phyloP scores from a whole-genome alignment of 2,329 filamentous ascomycete species.

The Colletotrichum coccodes region DNA sequence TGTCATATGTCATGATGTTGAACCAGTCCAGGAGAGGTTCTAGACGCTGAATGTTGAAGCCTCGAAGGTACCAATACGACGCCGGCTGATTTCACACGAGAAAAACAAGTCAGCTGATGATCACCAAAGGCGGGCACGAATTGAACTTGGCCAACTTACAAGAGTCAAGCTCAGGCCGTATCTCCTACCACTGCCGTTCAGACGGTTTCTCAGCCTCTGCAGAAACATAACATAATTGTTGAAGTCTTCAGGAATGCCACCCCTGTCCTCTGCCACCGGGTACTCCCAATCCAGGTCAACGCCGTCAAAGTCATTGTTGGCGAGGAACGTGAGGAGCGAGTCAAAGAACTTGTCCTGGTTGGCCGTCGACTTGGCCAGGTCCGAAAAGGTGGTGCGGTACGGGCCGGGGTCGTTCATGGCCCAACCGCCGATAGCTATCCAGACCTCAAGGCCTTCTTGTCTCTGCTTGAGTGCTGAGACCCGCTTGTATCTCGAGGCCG shows the following conservation, averaged over 20 bases:
- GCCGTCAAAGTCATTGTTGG: constrained; percentile 39
- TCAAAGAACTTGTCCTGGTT: constrained; percentile 35
- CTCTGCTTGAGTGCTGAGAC: constrained; percentile 39
- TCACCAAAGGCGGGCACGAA: too few species aligned
- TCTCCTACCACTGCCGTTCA: background rate
- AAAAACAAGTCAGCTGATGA: too few species aligned
- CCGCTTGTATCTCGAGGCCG: background rate
- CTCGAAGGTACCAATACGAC: constrained; percentile 28
- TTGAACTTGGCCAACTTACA: too few species aligned
- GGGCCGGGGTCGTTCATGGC: constrained; percentile 49
- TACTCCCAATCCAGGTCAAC: constrained; percentile 41
- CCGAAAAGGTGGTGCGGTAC: constrained; percentile 38
- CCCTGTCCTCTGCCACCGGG: constrained; percentile 32
- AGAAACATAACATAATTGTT: constrained; percentile 31
- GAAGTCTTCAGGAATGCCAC: constrained; percentile 29
- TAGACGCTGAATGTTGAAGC: constrained; percentile 16
- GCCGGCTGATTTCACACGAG: background rate
- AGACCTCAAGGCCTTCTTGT: constrained; percentile 44
- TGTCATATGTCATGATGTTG: constrained; percentile 35
- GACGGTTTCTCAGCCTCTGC: constrained; percentile 53
- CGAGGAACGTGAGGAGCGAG: constrained; percentile 34
- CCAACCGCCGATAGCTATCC: constrained; percentile 54
- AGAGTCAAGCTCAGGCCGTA: constrained; percentile 17
- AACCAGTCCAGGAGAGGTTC: constrained; percentile 39
- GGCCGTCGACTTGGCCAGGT: constrained; percentile 25